Evolutionary conservation across 805 yeast species (phyloP).

Genomic region (Ogataea neopini): DNA sequence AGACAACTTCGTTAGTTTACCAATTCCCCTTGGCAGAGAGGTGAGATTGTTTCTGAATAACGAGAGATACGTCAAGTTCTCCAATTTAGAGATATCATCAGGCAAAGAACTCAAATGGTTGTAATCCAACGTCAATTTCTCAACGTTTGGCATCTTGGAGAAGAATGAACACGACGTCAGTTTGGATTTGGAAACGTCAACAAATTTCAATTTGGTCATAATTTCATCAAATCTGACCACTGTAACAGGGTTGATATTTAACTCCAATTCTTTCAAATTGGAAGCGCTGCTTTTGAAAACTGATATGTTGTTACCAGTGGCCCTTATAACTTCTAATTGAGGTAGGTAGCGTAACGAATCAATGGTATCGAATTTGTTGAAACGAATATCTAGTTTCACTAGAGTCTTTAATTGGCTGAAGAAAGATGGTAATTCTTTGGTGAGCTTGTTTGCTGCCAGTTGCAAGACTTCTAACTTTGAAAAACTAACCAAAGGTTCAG

Average conservation of each 20-base stretch:
- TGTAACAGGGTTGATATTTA: conserved; percentile 85
- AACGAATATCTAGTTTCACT: conserved; percentile 74
- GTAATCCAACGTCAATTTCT: conserved; percentile 72
- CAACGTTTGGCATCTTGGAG: conserved; percentile 61
- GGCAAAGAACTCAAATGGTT: conserved; percentile 83
- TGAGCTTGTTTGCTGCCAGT: conserved; percentile 69
- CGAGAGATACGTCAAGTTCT: conserved; percentile 64
- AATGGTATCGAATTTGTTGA: conserved; percentile 58
- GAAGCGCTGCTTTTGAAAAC: conserved; percentile 64
- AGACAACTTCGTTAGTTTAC: conserved; percentile 57
- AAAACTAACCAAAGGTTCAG: conserved; percentile 60
- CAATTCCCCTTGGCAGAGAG: conserved; percentile 65
- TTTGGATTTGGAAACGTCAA: conserved; percentile 82
- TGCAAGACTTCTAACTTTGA: conserved; percentile 65
- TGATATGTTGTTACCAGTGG: conserved; percentile 75
- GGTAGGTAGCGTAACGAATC: conserved; percentile 59
- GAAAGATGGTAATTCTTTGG: conserved; percentile 50
- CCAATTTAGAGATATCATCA: conserved; percentile 58
- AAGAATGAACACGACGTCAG: conserved; percentile 74
- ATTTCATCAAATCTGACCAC: conserved; percentile 53
- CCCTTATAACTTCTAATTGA: conserved; percentile 67
- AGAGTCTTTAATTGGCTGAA: conserved; percentile 55
- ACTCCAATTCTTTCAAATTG: conserved; percentile 63
- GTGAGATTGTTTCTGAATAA: conserved; percentile 74
- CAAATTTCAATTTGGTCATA: conserved; percentile 61